Evolutionary conservation across 352 stramenopile species (phyloP), one percentile per base, ranked within the genome.

Genomic region (Globisporangium canariense): DNA sequence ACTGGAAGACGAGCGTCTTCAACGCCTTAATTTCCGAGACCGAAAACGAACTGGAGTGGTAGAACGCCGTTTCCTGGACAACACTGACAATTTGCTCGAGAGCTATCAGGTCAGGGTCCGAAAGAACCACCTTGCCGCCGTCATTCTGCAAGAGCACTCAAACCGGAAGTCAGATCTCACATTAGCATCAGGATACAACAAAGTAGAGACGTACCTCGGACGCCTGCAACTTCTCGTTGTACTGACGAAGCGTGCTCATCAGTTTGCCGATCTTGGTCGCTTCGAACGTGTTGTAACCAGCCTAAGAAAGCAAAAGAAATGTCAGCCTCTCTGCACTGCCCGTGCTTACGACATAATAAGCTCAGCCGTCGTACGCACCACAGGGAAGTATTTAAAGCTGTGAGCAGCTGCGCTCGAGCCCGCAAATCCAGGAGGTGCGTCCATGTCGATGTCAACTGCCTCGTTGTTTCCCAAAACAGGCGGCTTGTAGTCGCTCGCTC

Each of bases 261-360:
- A 98, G 79, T 71, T 98, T 98, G 20, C 81, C 74, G 38, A 98
- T 87, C 61, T 97, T 97, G 13, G 78, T 91, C 10, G 91, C 83
- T 66, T 98, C 94, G 67, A 99, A 99, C 4, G 83, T 89, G 60
- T 94, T 94, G 74, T 97, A 98, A 30, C 77, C 79, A 10, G 76
- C 74, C 77, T 96, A 76, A 13, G 79, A 20, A 32, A 22, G 16
- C 25, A 10, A 40, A 40, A 30, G 16, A 64, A 14, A 56, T 85
- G 69, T 58, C 76, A 47, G 54, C 70, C 82, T 49, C 34, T 67
- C 41, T 65, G 54, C 57, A 34, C 41, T 5, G 58, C 10, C 41
- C 7, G 58, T 11, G 60, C 60, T 20, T 62, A 69, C 8, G 68
- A 65, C 1, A n/a, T 67, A 36, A 41, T 51, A 75, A 43, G 16